A percentile compares a stretch with the other conserved stretches of the same genome.
phyloP scores from a whole-genome alignment of 257 asterid species.

The Solanum microdontum region DNA sequence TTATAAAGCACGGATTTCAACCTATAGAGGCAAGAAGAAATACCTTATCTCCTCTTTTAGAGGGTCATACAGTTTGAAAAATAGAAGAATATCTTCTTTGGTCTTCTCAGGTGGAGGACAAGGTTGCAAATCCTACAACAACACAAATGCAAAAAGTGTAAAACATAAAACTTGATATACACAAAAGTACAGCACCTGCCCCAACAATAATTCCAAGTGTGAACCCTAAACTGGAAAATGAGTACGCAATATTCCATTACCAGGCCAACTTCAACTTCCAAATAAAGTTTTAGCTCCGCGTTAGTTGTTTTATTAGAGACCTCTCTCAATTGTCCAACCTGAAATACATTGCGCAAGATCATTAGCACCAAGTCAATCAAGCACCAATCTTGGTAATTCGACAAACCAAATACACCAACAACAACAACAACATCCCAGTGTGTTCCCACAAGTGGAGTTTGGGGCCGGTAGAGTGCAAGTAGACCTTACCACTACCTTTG shows the following conservation, averaged over 20 bases:
- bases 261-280: slow-evolving; percentile 63
- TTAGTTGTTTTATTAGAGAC: slow-evolving; percentile 57
- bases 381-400: neutral
- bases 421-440: neutral
- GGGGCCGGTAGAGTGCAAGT: neutral
- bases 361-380: neutral
- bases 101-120: slow-evolving; percentile 49
- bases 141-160: neutral
- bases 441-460: neutral
- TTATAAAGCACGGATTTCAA: neutral
- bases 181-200: neutral
- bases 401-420: neutral
- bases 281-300: slow-evolving; percentile 59
- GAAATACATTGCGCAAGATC: slow-evolving; percentile 2
- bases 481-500: neutral
- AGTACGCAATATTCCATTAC: slow-evolving; percentile 22
- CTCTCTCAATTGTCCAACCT: slow-evolving; percentile 81
- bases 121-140: slow-evolving; percentile 47
- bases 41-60: slow-evolving; percentile 61
- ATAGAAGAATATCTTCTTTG: slow-evolving; percentile 68
- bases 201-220: neutral
- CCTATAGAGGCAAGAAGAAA: slow-evolving; percentile 1
- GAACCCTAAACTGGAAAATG: slow-evolving; percentile 1
- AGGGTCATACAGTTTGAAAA: slow-evolving; percentile 70
- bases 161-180: neutral